Percentiles rank a stretch among this genome's conserved stretches.
Conservation (phyloP, 306 rosid species). For the Rosa lucieae region DNA sequence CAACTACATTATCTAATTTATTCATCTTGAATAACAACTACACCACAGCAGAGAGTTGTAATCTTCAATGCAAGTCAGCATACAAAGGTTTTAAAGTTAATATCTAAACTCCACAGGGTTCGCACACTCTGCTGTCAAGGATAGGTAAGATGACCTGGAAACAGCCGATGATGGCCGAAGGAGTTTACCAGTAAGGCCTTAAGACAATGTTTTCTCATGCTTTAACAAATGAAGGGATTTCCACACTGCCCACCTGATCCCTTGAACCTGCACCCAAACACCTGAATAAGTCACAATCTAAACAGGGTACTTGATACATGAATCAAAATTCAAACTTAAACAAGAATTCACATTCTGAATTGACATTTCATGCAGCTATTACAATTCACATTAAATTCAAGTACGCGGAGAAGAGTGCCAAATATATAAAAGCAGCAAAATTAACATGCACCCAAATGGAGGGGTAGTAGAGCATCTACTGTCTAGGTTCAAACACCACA, state of each 20-base stretch:
- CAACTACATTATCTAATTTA: slow-evolving; percentile 5
- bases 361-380: not conserved
- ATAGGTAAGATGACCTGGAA: slow-evolving; percentile 7
- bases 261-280: slow-evolving; percentile 20
- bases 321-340: not conserved
- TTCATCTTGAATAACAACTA: not conserved
- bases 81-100: slow-evolving; percentile 5
- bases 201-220: not conserved
- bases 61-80: slow-evolving; percentile 1
- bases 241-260: slow-evolving; percentile 1
- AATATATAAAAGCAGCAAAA: not conserved
- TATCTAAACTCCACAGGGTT: not conserved
- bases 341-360: not conserved
- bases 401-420: not conserved
- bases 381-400: not conserved
- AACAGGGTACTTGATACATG: not conserved
- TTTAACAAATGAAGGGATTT: not conserved
- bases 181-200: slow-evolving; percentile 4
- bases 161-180: not conserved
- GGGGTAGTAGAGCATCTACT: not conserved
- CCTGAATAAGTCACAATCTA: slow-evolving; percentile 20
- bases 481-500: not conserved
- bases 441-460: not conserved
- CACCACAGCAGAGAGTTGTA: not conserved
- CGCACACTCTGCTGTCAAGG: not conserved